phyloP scores from a whole-genome alignment of 192 early-diverging fungal genomes.

The Coemansia sp. region DNA sequence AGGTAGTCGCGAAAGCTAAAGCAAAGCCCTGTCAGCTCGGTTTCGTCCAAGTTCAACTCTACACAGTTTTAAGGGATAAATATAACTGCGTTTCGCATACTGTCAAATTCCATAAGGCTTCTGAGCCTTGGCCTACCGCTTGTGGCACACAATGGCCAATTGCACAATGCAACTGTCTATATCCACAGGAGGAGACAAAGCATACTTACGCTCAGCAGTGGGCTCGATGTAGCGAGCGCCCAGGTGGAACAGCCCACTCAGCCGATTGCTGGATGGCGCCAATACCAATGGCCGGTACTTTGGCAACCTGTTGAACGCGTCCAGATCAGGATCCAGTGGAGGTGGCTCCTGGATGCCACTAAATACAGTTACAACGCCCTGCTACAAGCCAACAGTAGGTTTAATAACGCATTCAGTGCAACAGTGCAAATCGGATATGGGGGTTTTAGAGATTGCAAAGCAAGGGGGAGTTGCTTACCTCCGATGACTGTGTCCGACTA shows the following conservation, averaged over 20 bases:
- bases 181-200: background rate
- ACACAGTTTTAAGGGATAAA: constrained; percentile 4
- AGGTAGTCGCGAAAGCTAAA: constrained; percentile 51
- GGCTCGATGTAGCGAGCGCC: constrained; percentile 52
- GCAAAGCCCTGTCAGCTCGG: constrained; percentile 46
- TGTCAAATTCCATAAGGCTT: no score
- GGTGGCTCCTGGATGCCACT: constrained; percentile 40
- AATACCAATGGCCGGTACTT: constrained; percentile 44
- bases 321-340: constrained; percentile 47
- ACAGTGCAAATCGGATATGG: constrained; percentile 1
- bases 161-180: background rate
- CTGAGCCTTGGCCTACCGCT: background rate
- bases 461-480: constrained; percentile 26
- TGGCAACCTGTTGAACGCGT: constrained; percentile 45
- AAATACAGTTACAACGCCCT: constrained; percentile 49
- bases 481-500: constrained; percentile 50
- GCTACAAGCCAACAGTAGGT: constrained; percentile 29
- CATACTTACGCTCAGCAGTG: constrained; percentile 51
- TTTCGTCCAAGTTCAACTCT: constrained; percentile 50
- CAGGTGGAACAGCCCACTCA: constrained; percentile 44
- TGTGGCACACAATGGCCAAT: background rate
- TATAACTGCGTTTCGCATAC: no score
- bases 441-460: background rate
- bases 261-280: constrained; percentile 41
- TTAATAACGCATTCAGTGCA: no score